Base-by-base conservation (phyloP, 352 stramenopile species). In the Globisporangium emineosum region DNA sequence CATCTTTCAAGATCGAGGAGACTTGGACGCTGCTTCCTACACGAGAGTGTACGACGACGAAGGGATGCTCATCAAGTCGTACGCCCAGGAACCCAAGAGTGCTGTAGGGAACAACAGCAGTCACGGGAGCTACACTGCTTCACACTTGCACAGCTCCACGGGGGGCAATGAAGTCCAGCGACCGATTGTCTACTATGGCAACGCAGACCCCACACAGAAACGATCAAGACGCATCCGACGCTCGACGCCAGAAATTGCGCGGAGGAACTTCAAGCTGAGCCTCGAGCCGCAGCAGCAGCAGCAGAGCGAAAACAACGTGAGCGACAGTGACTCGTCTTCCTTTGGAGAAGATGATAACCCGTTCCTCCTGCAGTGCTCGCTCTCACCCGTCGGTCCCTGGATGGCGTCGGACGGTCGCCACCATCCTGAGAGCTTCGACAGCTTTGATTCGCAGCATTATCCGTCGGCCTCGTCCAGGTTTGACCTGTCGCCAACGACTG, bases 381-480 rank as follows among this genome's bases (percentile, higher is more conserved):
- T 68, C 0, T 89, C 81, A 12, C 77, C 79, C 0, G 68, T 90
- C 13, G 81, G 79, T 12, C 81, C 81, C 8, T 90, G 81, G 81
- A 50, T 77, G 5, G 9, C 37, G 9, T 42, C 70, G 0, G 66
- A 77, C 19, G 50, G 32, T 15, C 23, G 21, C 0, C 43, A 57
- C 15, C 35, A 29, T 4, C 30, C 19, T 25, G 52, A 57, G 9
- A 43, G 52, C n/a, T 10, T 53, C 8, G 42, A 56, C 30, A 51
- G 17, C 49, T 45, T 56, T 40, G 25, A 68, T 0, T 45, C 69
- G 17, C 50, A 56, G 32, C 13, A 35, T 7, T 17, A 55, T 5
- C 25, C 45, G 17, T 43, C 37, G 7, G 17, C 8, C 25, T 58
- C 53, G 3, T 58, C 49, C 5, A 17, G 66, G 12, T 52, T 32